Evolutionary conservation across 106 monocot genomes (phyloP).

Genomic region (Vanilla planifolia): DNA sequence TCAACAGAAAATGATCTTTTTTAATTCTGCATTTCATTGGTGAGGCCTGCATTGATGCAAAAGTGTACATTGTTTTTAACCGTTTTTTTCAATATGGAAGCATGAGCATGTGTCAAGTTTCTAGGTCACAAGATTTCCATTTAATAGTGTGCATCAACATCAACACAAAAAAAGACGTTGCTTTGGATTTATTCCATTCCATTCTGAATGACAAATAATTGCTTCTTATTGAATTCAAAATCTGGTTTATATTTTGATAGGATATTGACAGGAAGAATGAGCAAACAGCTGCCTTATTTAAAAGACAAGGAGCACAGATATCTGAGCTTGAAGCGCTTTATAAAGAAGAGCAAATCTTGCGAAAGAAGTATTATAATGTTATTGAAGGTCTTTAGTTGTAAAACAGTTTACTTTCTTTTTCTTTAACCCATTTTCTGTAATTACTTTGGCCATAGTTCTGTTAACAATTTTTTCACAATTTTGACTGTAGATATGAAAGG

Average conservation of each 20-base stretch:
- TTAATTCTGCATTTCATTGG: neutral
- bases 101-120: neutral
- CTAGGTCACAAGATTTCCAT: neutral
- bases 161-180: neutral
- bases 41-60: neutral
- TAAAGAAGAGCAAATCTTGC: conserved; percentile 81
- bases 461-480: neutral
- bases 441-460: neutral
- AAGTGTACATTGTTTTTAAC: neutral
- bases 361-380: conserved; percentile 88
- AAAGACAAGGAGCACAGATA: conserved; percentile 80
- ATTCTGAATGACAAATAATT: neutral
- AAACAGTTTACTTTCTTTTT: neutral
- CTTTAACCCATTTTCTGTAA: neutral
- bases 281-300: conserved; percentile 83
- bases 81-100: neutral
- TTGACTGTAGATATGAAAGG: conserved; percentile 86
- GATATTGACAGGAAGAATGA: conserved; percentile 91
- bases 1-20: neutral
- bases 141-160: neutral
- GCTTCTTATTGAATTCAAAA: neutral
- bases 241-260: conserved; percentile 23
- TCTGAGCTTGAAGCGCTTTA: conserved; percentile 72
- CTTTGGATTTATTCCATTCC: neutral
- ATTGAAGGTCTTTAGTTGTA: conserved; percentile 63